Conservation (phyloP, 2,329 filamentous ascomycete genomes). For the Pseudogymnoascus sp. region DNA sequence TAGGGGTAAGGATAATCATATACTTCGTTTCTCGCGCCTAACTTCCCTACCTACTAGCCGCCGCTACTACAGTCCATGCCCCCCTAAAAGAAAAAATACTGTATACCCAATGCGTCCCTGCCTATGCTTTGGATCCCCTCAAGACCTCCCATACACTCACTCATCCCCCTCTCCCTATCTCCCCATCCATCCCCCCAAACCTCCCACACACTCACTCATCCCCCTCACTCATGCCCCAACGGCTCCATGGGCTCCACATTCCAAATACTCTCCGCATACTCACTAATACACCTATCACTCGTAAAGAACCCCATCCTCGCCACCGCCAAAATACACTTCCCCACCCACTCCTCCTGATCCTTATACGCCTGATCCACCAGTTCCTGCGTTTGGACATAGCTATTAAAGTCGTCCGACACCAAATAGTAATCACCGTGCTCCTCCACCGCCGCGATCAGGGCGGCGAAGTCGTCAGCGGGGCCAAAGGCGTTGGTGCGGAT, state of each 20-base stretch:
- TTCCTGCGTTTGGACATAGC: slow-evolving; percentile 83
- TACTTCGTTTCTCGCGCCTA: background rate
- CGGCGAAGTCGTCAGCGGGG: slow-evolving; percentile 68
- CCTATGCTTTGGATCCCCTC: background rate
- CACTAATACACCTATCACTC: slow-evolving; percentile 88
- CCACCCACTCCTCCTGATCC: slow-evolving; percentile 87
- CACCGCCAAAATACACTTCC: slow-evolving; percentile 82
- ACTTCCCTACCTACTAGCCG: background rate
- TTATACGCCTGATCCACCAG: slow-evolving; percentile 88
- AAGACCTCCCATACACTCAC: background rate
- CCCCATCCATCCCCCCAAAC: background rate
- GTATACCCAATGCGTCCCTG: background rate
- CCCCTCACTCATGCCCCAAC: no score
- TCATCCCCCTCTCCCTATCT: background rate
- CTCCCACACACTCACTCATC: background rate
- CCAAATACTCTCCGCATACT: slow-evolving; percentile 97
- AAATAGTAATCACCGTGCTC: slow-evolving; percentile 97
- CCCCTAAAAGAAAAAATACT: no score
- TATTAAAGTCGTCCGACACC: slow-evolving; percentile 94
- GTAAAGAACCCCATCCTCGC: slow-evolving; percentile 96
- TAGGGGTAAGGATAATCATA: background rate
- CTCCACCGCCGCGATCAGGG: slow-evolving; percentile 74
- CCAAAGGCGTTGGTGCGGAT: slow-evolving; percentile 81
- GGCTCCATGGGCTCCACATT: slow-evolving; percentile 69
- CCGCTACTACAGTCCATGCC: background rate